Conservation (phyloP, 441 rosid species). For the Pelargonium cotyledonis region DNA sequence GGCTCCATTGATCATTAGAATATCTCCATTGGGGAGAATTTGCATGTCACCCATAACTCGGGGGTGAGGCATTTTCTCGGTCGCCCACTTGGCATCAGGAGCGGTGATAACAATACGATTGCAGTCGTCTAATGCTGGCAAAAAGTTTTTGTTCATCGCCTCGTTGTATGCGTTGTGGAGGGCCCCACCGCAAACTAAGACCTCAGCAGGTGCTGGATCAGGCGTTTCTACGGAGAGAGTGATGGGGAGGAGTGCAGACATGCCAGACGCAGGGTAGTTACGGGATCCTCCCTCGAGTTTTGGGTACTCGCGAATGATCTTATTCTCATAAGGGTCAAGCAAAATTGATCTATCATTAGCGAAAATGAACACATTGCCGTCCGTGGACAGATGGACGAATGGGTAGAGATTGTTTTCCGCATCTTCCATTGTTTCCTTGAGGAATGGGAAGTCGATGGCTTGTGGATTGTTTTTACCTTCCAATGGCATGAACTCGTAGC, state of each 20-base stretch:
- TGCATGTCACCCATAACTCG: slow-evolving; percentile 22
- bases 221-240: not conserved
- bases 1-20: slow-evolving; percentile 17
- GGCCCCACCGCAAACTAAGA: slow-evolving; percentile 22
- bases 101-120: slow-evolving; percentile 8
- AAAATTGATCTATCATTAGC: slow-evolving; percentile 27
- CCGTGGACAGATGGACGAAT: slow-evolving; percentile 19
- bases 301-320: slow-evolving; percentile 20
- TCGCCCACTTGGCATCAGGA: slow-evolving; percentile 9
- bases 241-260: slow-evolving; percentile 24
- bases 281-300: slow-evolving; percentile 21
- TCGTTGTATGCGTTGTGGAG: not conserved
- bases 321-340: slow-evolving; percentile 12
- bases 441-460: slow-evolving; percentile 16
- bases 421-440: slow-evolving; percentile 19
- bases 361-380: slow-evolving; percentile 29
- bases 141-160: not conserved
- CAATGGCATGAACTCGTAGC: slow-evolving; percentile 1
- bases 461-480: not conserved
- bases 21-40: slow-evolving; percentile 14
- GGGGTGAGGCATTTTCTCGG: slow-evolving; percentile 17
- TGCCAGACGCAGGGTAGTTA: slow-evolving; percentile 25
- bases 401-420: slow-evolving; percentile 30
- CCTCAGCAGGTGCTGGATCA: slow-evolving; percentile 2
- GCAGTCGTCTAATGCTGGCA: slow-evolving; percentile 10